These are phyloP conservation scores for Prunella vulgaris DNA, from an alignment of 257 asterid species.

Conservation along the genomic window DNA sequence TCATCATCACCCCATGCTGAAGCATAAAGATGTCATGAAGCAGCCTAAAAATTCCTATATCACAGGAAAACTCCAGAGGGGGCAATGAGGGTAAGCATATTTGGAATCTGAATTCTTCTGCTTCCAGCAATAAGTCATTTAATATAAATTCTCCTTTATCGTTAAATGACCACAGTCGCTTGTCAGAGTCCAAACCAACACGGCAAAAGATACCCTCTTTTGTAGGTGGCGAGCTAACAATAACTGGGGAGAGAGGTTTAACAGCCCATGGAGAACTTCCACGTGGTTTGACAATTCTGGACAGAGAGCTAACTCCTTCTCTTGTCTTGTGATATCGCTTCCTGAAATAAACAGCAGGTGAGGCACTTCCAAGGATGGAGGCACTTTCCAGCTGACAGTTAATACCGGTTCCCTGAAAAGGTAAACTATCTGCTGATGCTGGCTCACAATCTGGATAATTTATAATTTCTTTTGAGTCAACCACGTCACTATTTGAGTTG, in stretches of 20 bases:
- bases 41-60: slow-evolving; percentile 32
- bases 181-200: slow-evolving; percentile 22
- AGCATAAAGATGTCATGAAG: slow-evolving; percentile 47
- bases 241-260: too few species aligned
- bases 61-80: slow-evolving; percentile 25
- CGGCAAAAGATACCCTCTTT: background rate
- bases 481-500: slow-evolving; percentile 28
- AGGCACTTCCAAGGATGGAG: slow-evolving; percentile 29
- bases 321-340: slow-evolving; percentile 45
- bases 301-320: slow-evolving; percentile 25
- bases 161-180: slow-evolving; percentile 41
- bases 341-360: slow-evolving; percentile 63
- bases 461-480: slow-evolving; percentile 27
- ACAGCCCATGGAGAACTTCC: slow-evolving; percentile 16
- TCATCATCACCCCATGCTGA: slow-evolving; percentile 58
- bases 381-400: slow-evolving; percentile 33
- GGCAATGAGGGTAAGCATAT: slow-evolving; percentile 45
- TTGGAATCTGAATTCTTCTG: slow-evolving; percentile 35
- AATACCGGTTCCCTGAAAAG: slow-evolving; percentile 28
- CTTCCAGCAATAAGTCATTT: slow-evolving; percentile 33
- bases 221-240: too few species aligned
- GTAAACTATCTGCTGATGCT: slow-evolving; percentile 31
- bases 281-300: slow-evolving; percentile 34
- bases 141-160: slow-evolving; percentile 41
- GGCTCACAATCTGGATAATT: slow-evolving; percentile 32